phyloP scores from a whole-genome alignment of 495 filamentous ascomycete species.

The Chlorociboria aeruginascens region DNA sequence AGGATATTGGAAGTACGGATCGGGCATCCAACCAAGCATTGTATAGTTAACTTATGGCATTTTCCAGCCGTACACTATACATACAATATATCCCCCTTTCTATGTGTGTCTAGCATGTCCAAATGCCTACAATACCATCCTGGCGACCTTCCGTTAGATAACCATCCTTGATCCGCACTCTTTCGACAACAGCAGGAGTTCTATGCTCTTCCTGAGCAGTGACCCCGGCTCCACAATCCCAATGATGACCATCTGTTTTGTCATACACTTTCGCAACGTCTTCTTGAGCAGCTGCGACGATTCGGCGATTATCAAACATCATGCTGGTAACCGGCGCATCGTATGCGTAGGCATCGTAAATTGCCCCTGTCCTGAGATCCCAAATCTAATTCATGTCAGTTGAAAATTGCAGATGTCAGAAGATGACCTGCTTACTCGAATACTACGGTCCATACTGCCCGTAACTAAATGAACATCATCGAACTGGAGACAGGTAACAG shows the following conservation, averaged over 20 bases:
- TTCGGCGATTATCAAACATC: constrained; percentile 92
- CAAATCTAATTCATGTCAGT: constrained; percentile 59
- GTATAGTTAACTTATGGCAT: constrained; percentile 4
- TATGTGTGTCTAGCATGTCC: constrained; percentile 53
- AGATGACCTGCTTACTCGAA: constrained; percentile 57
- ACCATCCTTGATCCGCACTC: constrained; percentile 83
- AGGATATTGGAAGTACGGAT: not conserved
- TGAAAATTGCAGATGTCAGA: not conserved
- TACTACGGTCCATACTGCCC: constrained; percentile 84
- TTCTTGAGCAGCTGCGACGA: constrained; percentile 83
- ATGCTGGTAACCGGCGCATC: constrained; percentile 88
- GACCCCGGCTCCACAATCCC: constrained; percentile 88
- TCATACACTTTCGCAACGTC: constrained; percentile 95
- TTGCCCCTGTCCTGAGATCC: constrained; percentile 93
- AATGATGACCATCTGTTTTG: constrained; percentile 88
- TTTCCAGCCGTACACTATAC: constrained; percentile 6
- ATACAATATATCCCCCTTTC: constrained; percentile 5
- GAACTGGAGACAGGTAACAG: constrained; percentile 91
- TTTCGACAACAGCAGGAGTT: constrained; percentile 61
- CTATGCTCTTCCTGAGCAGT: constrained; percentile 48
- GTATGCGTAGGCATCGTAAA: constrained; percentile 93
- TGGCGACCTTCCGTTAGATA: constrained; percentile 85
- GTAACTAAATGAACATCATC: constrained; percentile 94
- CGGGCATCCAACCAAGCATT: not conserved
- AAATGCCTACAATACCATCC: constrained; percentile 82